Evolutionary conservation across 805 yeast species (phyloP).

Genomic region (Kluyveromyces lactis): DNA sequence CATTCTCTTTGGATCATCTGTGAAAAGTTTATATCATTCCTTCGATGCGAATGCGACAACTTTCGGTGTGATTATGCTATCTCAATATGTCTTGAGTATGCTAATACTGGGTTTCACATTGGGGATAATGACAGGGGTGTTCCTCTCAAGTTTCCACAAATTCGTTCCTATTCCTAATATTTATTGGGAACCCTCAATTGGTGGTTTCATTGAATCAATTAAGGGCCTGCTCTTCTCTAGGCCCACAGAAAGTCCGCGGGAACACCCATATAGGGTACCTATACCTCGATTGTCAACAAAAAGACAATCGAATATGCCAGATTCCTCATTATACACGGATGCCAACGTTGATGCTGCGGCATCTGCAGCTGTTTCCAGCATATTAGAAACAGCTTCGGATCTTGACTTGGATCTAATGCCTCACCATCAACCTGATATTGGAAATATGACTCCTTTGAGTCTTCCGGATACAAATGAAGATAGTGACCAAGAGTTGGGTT

Average conservation of each 20-base stretch:
- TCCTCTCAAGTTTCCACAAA: conserved; percentile 18
- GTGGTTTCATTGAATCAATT: neutral
- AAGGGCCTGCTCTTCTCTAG: no score
- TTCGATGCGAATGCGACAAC: conserved; percentile 10
- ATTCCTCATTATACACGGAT: no score
- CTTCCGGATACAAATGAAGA: no score
- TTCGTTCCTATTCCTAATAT: conserved; percentile 16
- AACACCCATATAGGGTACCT: no score
- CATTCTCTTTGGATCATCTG: conserved; percentile 17
- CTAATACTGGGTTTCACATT: conserved; percentile 14
- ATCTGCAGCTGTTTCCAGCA: no score
- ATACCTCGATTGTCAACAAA: no score
- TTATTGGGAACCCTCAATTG: conserved; percentile 5
- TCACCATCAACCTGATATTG: neutral
- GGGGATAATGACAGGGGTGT: conserved; percentile 16
- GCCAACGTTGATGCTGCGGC: no score
- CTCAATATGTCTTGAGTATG: conserved; percentile 21
- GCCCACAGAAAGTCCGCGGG: no score
- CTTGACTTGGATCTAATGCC: no score
- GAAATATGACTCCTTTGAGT: conserved; percentile 1
- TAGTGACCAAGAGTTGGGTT: no score
- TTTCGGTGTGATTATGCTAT: conserved; percentile 12
- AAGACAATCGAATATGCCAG: no score
- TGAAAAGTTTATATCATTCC: conserved; percentile 12
- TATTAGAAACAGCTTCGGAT: no score